Conservation (phyloP, 2,329 filamentous ascomycete genomes). For the Ophiocordyceps camponoti-saundersi region DNA sequence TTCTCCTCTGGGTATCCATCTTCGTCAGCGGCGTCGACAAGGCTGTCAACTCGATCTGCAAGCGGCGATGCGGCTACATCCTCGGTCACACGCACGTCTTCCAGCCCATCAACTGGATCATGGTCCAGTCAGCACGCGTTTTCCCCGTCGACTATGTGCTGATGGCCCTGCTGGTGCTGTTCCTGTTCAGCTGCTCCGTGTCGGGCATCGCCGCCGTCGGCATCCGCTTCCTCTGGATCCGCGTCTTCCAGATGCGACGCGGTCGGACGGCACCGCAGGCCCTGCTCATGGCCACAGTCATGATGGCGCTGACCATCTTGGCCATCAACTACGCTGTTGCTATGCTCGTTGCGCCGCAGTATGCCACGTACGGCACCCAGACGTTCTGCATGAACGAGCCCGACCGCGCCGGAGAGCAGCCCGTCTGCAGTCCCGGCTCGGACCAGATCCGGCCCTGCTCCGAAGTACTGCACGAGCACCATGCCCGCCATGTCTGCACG, state of each 20-base stretch:
- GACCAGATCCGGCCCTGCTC: conserved; percentile 69
- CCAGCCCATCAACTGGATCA: conserved; percentile 82
- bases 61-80: conserved; percentile 79
- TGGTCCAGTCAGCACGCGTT: conserved; percentile 57
- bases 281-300: conserved; percentile 73
- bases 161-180: conserved; percentile 66
- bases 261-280: conserved; percentile 85
- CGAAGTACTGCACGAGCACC: conserved; percentile 52
- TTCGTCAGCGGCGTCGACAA: conserved; percentile 93
- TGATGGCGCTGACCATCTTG: conserved; percentile 76
- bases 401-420: conserved; percentile 42
- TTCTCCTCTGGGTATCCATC: conserved; percentile 81
- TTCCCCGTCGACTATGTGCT: conserved; percentile 90
- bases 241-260: conserved; percentile 77
- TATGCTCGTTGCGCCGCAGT: conserved; percentile 91
- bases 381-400: conserved; percentile 72
- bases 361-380: conserved; percentile 85
- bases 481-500: conserved; percentile 71
- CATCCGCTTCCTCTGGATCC: conserved; percentile 92
- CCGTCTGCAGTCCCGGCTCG: conserved; percentile 56
- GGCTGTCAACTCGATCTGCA: conserved; percentile 87
- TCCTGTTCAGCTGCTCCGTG: conserved; percentile 80
- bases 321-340: conserved; percentile 86
- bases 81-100: conserved; percentile 77
- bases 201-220: conserved; percentile 74